Conservation (phyloP, 192 early-diverging fungal genomes). For the Dissophora ornata region DNA sequence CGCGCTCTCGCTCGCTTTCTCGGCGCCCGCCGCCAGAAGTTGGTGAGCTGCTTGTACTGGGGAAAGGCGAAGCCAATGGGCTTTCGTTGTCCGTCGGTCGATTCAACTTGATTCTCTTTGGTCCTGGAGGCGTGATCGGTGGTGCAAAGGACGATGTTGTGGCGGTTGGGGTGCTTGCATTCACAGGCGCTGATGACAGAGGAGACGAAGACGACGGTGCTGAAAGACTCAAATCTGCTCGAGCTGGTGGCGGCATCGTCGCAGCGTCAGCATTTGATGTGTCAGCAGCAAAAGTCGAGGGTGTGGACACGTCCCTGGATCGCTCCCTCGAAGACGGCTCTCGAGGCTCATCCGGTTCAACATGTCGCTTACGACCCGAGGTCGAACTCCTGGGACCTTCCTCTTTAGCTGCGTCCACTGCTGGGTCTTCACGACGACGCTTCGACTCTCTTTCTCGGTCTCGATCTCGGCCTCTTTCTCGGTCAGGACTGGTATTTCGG, state of each 20-base stretch:
- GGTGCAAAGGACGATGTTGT: neutral
- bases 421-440: slow-evolving; percentile 24
- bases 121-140: slow-evolving; percentile 1
- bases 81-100: slow-evolving; percentile 24
- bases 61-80: slow-evolving; percentile 14
- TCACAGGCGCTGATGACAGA: neutral
- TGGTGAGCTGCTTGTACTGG: slow-evolving; percentile 6
- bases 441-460: slow-evolving; percentile 39
- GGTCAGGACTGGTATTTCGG: slow-evolving; percentile 22
- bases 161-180: neutral
- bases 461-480: slow-evolving; percentile 22
- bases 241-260: slow-evolving; percentile 28
- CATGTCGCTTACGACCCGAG: slow-evolving; percentile 36
- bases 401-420: neutral
- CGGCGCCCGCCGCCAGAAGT: neutral
- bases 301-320: slow-evolving; percentile 1
- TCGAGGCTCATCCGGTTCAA: slow-evolving; percentile 31
- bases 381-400: neutral
- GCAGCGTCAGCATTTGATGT: slow-evolving; percentile 6
- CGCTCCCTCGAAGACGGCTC: slow-evolving; percentile 8
- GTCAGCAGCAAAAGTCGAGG: no score
- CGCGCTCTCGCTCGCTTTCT: slow-evolving; percentile 6
- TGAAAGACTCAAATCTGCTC: neutral
- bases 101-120: slow-evolving; percentile 41
- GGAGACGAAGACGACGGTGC: neutral